Base-by-base conservation (phyloP, 352 stramenopile genomes). In the Phytophthora sansomeana region DNA sequence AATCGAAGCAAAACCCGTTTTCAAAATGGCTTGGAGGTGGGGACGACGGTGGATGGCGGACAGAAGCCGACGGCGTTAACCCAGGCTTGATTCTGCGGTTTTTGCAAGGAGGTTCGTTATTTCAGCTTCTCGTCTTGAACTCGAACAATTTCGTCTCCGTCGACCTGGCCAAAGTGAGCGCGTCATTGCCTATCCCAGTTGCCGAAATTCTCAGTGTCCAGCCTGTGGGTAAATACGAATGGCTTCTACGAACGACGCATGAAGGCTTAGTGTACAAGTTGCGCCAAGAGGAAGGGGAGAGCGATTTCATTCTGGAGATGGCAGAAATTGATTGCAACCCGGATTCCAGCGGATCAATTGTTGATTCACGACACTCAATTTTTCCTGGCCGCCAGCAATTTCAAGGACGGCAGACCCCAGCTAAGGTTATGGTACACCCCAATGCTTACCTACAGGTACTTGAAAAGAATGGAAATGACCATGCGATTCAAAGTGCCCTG, bases 41-140 rank as follows among this genome's bases (percentile, higher is more conserved):
- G 28, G 48, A 53, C 4, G 32, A 42, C 29, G 58, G 59, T 7
- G 58, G 56, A 14, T 78, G 74, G 51, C 76, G 13, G 35, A 66
- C 21, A 55, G 53, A 38, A 56, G 48, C 24, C 3, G 71, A 80
- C 32, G 54, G 38, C 10, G 42, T 63, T 0, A 86, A 84, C 29
- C 32, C 65, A 3, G 78, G 72, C 0, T 44, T 78, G 3, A 29
- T 90, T 28, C 55, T 86, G 28, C 78, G 83, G 6, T 90, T 75
- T 28, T 59, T 85, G 33, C 80, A 79, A 38, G 77, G 83, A 33
- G 80, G 79, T 7, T 80, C 77, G 6, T 51, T 85, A n/a, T 63
- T 91, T 32, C 83, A 90, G 56, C 33, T 90, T 47, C 60, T 91
- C 17, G 81, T 88, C 38, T 58, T 89, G 30, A 51, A 41, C 28